Evolutionary conservation across 1,139 yeast species (phyloP).

Genomic region (Debaryomycetaceae sp.): DNA sequence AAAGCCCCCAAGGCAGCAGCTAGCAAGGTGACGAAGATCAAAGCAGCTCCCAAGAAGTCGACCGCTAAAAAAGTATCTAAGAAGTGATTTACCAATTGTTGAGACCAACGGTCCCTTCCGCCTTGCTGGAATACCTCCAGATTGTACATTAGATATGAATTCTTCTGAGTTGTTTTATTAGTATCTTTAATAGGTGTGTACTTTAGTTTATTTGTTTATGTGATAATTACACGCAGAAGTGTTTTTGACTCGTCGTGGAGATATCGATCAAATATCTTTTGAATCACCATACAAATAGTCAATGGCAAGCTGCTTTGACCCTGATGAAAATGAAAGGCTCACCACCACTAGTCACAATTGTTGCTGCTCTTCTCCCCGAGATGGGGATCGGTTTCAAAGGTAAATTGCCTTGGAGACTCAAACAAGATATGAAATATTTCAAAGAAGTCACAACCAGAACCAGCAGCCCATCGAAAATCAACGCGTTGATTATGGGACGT

Average conservation of each 20-base stretch:
- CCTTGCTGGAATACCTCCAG: background rate
- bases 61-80: constrained; percentile 16
- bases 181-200: background rate
- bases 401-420: constrained; percentile 81
- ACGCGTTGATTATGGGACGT: constrained; percentile 95
- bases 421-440: constrained; percentile 83
- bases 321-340: background rate
- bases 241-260: background rate
- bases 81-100: constrained; percentile 15
- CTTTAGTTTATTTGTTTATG: background rate
- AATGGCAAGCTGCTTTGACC: background rate
- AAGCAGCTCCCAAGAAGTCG: constrained; percentile 17
- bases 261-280: background rate
- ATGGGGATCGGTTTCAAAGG: constrained; percentile 86
- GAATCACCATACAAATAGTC: background rate
- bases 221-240: background rate
- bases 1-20: constrained; percentile 15
- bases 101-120: constrained; percentile 9
- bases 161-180: background rate
- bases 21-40: constrained; percentile 11
- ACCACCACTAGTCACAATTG: constrained; percentile 55
- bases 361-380: constrained; percentile 79
- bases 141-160: background rate
- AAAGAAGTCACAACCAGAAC: constrained; percentile 61
- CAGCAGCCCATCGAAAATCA: constrained; percentile 29